Conservation (phyloP, 2,329 filamentous ascomycete species). For the Elsinoe fawcettii region DNA sequence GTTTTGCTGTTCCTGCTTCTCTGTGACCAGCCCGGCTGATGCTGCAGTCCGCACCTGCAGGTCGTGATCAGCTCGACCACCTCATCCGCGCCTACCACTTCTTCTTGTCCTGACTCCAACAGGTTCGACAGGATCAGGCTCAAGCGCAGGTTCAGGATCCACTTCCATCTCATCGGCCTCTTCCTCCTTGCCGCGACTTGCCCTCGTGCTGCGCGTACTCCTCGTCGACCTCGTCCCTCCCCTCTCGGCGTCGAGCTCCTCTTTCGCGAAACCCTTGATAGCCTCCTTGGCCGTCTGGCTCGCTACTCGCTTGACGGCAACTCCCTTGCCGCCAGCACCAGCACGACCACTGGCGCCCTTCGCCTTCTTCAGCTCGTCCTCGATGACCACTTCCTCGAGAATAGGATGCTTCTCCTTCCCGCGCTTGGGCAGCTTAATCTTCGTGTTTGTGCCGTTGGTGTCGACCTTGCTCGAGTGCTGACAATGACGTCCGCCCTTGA, state of each 20-base stretch:
- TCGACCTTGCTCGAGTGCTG: background rate
- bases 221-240: conserved; percentile 39
- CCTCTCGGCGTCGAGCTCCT: conserved; percentile 33
- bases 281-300: conserved; percentile 3
- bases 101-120: conserved; percentile 22
- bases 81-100: conserved; percentile 27
- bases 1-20: no score
- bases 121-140: conserved; percentile 10
- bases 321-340: background rate
- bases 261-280: background rate
- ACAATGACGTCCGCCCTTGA: conserved; percentile 12
- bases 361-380: background rate
- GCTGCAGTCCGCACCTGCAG: background rate
- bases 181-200: conserved; percentile 20
- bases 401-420: background rate
- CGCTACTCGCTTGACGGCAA: background rate
- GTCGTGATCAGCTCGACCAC: background rate
- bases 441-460: background rate
- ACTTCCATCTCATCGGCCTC: background rate
- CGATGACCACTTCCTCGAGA: background rate
- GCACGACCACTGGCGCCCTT: background rate
- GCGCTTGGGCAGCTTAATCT: background rate
- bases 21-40: no score
- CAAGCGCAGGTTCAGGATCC: conserved; percentile 26
- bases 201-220: conserved; percentile 32